These are phyloP conservation scores for Crithidia mellificae DNA, from an alignment of 208 protist genomes.

Conservation along the genomic window DNA sequence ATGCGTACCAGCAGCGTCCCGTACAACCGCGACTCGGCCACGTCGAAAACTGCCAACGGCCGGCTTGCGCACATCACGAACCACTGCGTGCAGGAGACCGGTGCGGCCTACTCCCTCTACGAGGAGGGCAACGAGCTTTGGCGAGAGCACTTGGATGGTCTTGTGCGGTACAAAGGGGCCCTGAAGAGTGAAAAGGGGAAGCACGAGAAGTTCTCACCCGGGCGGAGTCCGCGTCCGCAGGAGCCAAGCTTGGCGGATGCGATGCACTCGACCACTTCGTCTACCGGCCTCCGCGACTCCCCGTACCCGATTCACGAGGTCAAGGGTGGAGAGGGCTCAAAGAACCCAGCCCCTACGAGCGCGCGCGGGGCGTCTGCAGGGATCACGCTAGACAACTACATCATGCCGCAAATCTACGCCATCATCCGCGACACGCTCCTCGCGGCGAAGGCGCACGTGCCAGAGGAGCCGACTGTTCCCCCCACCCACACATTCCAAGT, in stretches of 20 bases:
- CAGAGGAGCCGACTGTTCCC: slow-evolving; percentile 37
- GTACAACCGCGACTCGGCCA: slow-evolving; percentile 54
- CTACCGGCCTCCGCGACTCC: slow-evolving; percentile 8
- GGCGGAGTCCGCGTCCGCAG: slow-evolving; percentile 25
- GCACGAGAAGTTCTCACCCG: slow-evolving; percentile 11
- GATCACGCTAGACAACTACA: slow-evolving; percentile 52
- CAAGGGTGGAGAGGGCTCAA: slow-evolving; percentile 12
- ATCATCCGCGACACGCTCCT: slow-evolving; percentile 70
- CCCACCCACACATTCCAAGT: slow-evolving; percentile 86
- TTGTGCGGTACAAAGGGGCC: slow-evolving; percentile 67
- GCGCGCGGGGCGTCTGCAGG: slow-evolving; percentile 7
- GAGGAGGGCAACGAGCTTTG: slow-evolving; percentile 85
- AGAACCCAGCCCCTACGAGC: slow-evolving; percentile 8
- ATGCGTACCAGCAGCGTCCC: slow-evolving; percentile 81
- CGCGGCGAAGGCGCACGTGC: slow-evolving; percentile 45
- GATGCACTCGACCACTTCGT: slow-evolving; percentile 11
- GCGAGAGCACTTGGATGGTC: slow-evolving; percentile 75
- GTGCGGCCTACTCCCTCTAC: slow-evolving; percentile 57
- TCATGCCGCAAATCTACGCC: slow-evolving; percentile 76
- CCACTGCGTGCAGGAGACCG: slow-evolving; percentile 84
- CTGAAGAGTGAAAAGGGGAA: slow-evolving; percentile 33
- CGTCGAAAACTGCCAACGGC: slow-evolving; percentile 42
- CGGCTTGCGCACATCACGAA: slow-evolving; percentile 84
- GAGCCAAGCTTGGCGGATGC: slow-evolving; percentile 13
- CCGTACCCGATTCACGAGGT: slow-evolving; percentile 22